Evolutionary conservation across 78 protist genomes (phyloP).

Genomic region (Emiliania huxleyi): DNA sequence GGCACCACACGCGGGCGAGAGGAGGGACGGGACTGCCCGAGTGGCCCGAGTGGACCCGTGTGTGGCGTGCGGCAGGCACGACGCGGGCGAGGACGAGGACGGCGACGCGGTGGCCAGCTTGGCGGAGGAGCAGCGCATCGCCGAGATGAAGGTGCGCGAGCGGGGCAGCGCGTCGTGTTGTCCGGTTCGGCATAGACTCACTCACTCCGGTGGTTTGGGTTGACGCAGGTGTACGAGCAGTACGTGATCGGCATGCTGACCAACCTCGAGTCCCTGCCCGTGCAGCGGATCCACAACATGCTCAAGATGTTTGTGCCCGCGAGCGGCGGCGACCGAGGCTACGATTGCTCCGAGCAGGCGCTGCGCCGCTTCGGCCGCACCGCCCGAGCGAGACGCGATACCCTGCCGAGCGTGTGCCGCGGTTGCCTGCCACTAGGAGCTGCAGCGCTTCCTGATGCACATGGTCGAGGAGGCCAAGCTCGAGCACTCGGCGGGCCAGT

Average conservation of each 20-base stretch:
- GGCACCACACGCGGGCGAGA: too few relatives aligned
- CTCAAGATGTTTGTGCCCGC: slow-evolving; percentile 44
- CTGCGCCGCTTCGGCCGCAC: neutral
- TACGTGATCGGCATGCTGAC: slow-evolving; percentile 70
- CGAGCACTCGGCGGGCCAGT: neutral
- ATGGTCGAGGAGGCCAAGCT: neutral
- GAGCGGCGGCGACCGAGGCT: neutral
- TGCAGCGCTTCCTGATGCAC: neutral
- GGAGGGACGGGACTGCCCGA: too few relatives aligned
- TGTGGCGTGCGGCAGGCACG: too few relatives aligned
- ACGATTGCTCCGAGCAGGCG: neutral
- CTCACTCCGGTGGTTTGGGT: too few relatives aligned
- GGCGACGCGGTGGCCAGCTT: neutral
- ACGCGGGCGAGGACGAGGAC: slow-evolving; percentile 17
- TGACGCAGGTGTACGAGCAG: too few relatives aligned
- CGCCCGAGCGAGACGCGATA: neutral
- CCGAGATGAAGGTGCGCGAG: slow-evolving; percentile 41
- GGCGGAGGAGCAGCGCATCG: slow-evolving; percentile 36
- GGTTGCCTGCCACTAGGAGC: neutral
- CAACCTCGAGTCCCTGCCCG: slow-evolving; percentile 58
- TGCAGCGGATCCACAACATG: slow-evolving; percentile 43
- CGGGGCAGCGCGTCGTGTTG: too few relatives aligned
- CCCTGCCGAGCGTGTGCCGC: neutral
- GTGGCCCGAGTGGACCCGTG: too few relatives aligned
- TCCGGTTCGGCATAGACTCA: too few relatives aligned